phyloP scores from a whole-genome alignment of 106 monocot genomes.

The Gastrodia elata region DNA sequence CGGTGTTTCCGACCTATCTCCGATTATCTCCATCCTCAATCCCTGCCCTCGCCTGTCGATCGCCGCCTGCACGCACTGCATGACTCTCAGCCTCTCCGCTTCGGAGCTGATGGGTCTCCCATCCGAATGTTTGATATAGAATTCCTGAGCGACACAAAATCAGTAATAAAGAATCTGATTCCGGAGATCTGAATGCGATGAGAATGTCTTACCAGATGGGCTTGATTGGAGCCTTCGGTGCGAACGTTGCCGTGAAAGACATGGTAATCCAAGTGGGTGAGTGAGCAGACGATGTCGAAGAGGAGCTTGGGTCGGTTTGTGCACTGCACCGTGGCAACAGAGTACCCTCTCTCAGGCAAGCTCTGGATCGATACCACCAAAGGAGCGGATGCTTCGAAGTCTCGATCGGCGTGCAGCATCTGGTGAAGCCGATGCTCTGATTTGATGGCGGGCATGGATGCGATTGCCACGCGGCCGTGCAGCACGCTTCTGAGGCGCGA shows the following conservation, averaged over 20 bases:
- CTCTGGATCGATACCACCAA: conserved; percentile 48
- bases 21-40: conserved; percentile 22
- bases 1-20: conserved; percentile 5
- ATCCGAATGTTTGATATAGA: conserved; percentile 25
- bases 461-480: not conserved
- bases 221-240: conserved; percentile 33
- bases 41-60: conserved; percentile 25
- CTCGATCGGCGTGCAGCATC: conserved; percentile 33
- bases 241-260: conserved; percentile 75
- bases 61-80: conserved; percentile 25
- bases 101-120: conserved; percentile 28
- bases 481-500: conserved; percentile 16
- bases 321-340: conserved; percentile 59
- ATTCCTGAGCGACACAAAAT: conserved; percentile 16
- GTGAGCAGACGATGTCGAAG: conserved; percentile 77
- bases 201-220: conserved; percentile 27
- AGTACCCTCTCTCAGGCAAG: conserved; percentile 66
- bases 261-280: conserved; percentile 77
- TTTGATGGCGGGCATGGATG: not conserved
- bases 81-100: conserved; percentile 21
- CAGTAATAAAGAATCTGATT: not conserved
- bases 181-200: not conserved
- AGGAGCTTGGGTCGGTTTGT: conserved; percentile 57
- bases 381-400: conserved; percentile 28
- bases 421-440: conserved; percentile 21